Evolutionary conservation across 1,139 yeast genomes (phyloP), one percentile per base, ranked within the genome.

Genomic region (Magnusiomyces magnusii): DNA sequence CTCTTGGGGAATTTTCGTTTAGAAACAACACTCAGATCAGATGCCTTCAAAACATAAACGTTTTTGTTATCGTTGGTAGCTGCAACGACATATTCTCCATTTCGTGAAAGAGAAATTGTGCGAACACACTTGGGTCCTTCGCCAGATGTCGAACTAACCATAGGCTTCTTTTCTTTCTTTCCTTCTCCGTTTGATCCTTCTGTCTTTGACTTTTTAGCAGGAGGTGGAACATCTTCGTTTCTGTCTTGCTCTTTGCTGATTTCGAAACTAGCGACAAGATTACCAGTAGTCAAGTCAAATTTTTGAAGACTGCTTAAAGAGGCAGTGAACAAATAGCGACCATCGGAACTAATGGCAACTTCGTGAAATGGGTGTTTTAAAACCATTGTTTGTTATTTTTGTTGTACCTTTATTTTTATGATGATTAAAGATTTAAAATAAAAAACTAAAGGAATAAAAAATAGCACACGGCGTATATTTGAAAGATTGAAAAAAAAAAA

Each of bases 1-100:
- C 98, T 83, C 73, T 93, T 93, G 28, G 97, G 90, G 68, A 90
- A 85, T 7, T 82, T 79, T 68, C 90, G 92, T 69, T 95, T 83
- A 67, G 87, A 86, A 53, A 80, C 75, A 9, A 17, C 44, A n/a
- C 19, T 7, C 49, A 69, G 73, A 15, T 61, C 55, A 21, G 63
- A 64, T 21, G 67, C 61, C 36, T 63, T 56, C 60, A 44, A 51
- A 21, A 60, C 44, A 19, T 17, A 67, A n/a, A 85, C 85, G 1
- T 95, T 84, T 72, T 92, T 92, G 68, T 88, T 95, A 63, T 70
- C 19, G 86, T 75, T 96, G 2, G 95, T 85, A 47, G 89, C 84
- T 1, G 84, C 87, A 36, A 88, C 76, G 51, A 92, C 71, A 65
- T 78, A 77, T 54, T 76, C 71, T 36, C 81, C 89, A 67, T 83